Conservation (phyloP, 2,329 filamentous ascomycete species). For the Lachnellula cervina region DNA sequence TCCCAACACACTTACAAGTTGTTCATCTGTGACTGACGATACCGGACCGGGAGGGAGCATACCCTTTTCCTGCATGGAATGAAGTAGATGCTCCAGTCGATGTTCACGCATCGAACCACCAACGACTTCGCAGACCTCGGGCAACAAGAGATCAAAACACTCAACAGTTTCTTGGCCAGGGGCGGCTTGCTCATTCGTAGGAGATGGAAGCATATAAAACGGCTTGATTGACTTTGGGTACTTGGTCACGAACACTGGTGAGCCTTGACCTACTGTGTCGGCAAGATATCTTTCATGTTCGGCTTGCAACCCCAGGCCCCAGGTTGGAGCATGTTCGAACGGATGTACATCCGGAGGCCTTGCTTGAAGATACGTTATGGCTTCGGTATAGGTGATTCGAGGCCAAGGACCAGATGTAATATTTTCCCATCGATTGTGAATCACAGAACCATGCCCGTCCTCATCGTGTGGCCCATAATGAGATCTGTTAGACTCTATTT, state of each 20-base stretch:
- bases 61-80: conserved; percentile 55
- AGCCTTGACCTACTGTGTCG: conserved; percentile 47
- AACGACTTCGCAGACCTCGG: conserved; percentile 62
- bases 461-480: neutral
- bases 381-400: conserved; percentile 76
- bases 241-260: conserved; percentile 85
- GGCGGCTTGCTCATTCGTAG: conserved; percentile 4
- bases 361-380: conserved; percentile 62
- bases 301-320: conserved; percentile 72
- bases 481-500: conserved; percentile 36
- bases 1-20: conserved; percentile 16
- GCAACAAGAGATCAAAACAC: conserved; percentile 68
- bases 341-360: conserved; percentile 57
- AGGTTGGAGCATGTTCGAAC: conserved; percentile 69
- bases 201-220: conserved; percentile 75
- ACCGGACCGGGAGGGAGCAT: conserved; percentile 35
- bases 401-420: conserved; percentile 62
- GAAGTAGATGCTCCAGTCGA: conserved; percentile 50
- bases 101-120: conserved; percentile 70
- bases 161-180: conserved; percentile 47
- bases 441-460: conserved; percentile 46
- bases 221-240: conserved; percentile 88
- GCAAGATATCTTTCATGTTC: conserved; percentile 93
- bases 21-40: conserved; percentile 28
- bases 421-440: conserved; percentile 60